Conservation (phyloP, 805 yeast genomes). For the Metschnikowia kunwiensis region DNA sequence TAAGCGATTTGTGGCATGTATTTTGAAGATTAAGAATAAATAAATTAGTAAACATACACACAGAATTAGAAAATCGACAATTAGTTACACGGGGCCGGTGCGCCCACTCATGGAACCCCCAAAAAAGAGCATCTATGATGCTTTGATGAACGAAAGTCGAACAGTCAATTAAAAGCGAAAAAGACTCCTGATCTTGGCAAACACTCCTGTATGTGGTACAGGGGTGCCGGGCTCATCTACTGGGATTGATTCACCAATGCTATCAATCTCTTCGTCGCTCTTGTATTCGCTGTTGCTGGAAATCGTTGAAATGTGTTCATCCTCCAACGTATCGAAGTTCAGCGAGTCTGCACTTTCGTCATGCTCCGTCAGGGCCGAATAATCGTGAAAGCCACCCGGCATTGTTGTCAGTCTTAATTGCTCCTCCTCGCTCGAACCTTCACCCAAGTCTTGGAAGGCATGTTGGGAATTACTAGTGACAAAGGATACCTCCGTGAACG, state of each 20-base stretch:
- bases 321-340: not conserved
- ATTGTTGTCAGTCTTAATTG: not conserved
- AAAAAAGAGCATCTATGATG: too few species aligned
- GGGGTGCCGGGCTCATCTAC: not conserved
- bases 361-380: not conserved
- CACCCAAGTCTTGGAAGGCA: constrained; percentile 2
- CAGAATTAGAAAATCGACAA: too few species aligned
- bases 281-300: constrained; percentile 7
- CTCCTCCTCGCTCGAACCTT: not conserved
- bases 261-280: constrained; percentile 8
- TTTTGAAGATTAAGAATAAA: too few species aligned
- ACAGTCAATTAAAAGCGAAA: constrained; percentile 1
- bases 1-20: too few species aligned
- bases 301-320: not conserved
- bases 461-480: constrained; percentile 10
- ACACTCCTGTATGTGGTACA: constrained; percentile 3
- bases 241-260: constrained; percentile 1
- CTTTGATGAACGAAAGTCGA: not conserved
- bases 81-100: too few species aligned
- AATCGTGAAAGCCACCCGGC: not conserved
- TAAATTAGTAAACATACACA: too few species aligned
- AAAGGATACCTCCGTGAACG: constrained; percentile 13
- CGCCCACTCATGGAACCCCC: too few species aligned
- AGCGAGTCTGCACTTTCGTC: not conserved
- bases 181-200: constrained; percentile 8